Evolutionary conservation across 106 monocot species (phyloP), one percentile per base, ranked within the genome.

Genomic region (Allium sativum): DNA sequence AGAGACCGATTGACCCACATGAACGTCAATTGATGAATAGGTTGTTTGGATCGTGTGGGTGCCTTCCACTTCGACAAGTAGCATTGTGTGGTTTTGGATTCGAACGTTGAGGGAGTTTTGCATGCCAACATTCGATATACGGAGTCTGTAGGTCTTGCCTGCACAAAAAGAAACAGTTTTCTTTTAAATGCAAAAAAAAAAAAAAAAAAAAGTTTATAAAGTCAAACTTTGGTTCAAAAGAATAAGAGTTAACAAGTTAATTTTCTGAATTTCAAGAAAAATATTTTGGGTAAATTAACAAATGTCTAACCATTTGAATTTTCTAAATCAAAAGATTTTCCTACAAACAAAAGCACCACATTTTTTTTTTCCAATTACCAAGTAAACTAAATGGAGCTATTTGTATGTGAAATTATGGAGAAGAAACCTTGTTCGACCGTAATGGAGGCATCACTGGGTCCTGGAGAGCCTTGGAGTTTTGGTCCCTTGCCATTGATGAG

Each of bases 101-200:
- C 84, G 64, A 62, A 93, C 44, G 62, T 93, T 93, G 41, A 93
- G 76, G n/a, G 88, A 77, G 67, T 69, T 79, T 70, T 88, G 74
- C 21, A 93, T 61, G 0, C 88, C 92, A 1, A 93, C 88, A 50
- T 93, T 93, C 14, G 92, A 93, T 59, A 93, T 82, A 40, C 87
- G 66, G 0, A 93, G 68, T 56, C 92, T 78, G 72, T 93, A 93
- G 0, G 82, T 93, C 44, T 93, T 87, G 14, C 92, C 91, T 78
- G 74, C 18, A 55, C 2, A 9, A 9, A 55, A 15, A 9, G 8
- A 55, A 0, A 17, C 7, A 21, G 56, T 42, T 6, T 12, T 18
- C 9, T 53, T 41, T 22, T 12, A 70, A n/a, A 58, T 12, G 14
- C 13, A 6, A 45, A 9, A 10, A 40, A 1, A 42, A 13, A 6